Conservation (phyloP, 345 rosid species). For the Salix suchowensis region DNA sequence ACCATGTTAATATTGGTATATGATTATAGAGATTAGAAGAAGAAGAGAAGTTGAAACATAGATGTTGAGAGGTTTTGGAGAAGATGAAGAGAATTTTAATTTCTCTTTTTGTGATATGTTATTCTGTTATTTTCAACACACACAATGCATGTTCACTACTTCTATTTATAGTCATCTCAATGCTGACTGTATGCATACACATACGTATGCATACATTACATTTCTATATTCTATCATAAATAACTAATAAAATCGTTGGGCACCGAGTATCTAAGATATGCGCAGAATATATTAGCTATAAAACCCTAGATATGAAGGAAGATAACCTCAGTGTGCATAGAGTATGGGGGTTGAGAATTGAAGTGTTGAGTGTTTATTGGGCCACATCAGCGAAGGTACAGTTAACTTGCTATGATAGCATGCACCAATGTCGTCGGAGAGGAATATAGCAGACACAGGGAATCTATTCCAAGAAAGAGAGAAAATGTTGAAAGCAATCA, state of each 20-base stretch:
- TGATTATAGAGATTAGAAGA: no score
- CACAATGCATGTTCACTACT: no score
- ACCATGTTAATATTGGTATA: no score
- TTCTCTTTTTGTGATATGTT: no score
- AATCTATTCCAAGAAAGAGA: slow-evolving; percentile 24
- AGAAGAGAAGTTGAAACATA: no score
- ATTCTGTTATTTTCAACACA: no score
- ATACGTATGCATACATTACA: no score
- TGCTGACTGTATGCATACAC: no score
- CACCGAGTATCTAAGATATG: not conserved
- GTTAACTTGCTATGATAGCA: slow-evolving; percentile 10
- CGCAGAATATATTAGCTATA: not conserved
- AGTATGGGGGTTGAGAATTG: not conserved
- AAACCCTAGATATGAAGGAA: slow-evolving; percentile 19
- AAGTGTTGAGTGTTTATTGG: slow-evolving; percentile 24
- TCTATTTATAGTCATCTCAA: no score
- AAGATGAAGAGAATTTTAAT: no score
- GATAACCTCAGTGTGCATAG: slow-evolving; percentile 11
- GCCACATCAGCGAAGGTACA: slow-evolving; percentile 13
- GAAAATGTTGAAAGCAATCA: not conserved
- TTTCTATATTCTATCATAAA: no score
- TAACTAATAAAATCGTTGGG: not conserved
- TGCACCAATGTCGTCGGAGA: not conserved
- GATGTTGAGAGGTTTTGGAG: no score
- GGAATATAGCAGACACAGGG: slow-evolving; percentile 26